A percentile compares a stretch with the other conserved stretches of the same genome.
phyloP scores from a whole-genome alignment of 352 stramenopile species.

The Aphanomyces astaci region DNA sequence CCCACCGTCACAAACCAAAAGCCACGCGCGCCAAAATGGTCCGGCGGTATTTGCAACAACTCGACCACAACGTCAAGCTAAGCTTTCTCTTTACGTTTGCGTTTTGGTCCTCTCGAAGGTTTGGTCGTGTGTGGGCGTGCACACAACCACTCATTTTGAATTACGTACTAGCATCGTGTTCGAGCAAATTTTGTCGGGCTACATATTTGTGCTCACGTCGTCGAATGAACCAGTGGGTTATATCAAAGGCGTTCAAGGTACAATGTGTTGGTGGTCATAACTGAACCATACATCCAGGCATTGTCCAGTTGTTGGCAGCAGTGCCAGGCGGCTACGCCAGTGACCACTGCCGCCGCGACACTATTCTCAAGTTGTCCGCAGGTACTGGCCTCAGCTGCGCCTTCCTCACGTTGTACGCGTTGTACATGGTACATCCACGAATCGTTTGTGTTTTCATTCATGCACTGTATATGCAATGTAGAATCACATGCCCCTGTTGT shows the following conservation, averaged over 20 bases:
- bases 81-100: slow-evolving; percentile 54
- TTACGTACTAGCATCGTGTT: slow-evolving; percentile 35
- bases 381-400: slow-evolving; percentile 35
- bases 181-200: slow-evolving; percentile 49
- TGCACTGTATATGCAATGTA: slow-evolving; percentile 12
- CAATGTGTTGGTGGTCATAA: too few relatives aligned
- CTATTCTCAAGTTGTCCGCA: slow-evolving; percentile 36
- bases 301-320: slow-evolving; percentile 45
- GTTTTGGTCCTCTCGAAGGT: slow-evolving; percentile 54
- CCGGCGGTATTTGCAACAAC: neutral
- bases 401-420: slow-evolving; percentile 36
- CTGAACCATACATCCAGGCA: slow-evolving; percentile 9
- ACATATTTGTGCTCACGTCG: slow-evolving; percentile 46
- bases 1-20: neutral
- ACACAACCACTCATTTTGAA: neutral
- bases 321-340: slow-evolving; percentile 48
- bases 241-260: slow-evolving; percentile 35
- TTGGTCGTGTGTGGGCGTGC: neutral
- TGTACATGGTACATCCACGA: slow-evolving; percentile 28
- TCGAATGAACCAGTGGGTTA: slow-evolving; percentile 40
- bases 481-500: slow-evolving; percentile 39
- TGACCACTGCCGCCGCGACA: slow-evolving; percentile 47
- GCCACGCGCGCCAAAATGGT: neutral
- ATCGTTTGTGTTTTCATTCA: neutral
- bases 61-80: slow-evolving; percentile 58